phyloP scores from a whole-genome alignment of 106 monocot genomes.

The Dendrobium officinale region DNA sequence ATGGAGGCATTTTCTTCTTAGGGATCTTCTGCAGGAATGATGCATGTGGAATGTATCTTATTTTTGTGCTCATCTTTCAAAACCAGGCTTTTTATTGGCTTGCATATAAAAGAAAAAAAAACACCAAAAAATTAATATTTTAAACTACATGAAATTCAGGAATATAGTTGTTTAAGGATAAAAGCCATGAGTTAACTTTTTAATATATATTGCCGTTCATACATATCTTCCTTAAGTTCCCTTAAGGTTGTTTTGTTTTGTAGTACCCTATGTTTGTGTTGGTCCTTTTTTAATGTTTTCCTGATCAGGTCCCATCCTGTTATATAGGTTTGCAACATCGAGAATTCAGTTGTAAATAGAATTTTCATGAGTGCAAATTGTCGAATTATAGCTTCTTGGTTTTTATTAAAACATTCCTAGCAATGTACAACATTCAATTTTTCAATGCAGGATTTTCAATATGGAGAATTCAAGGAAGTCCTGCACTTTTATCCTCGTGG shows the following conservation, averaged over 20 bases:
- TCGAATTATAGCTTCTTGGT: not conserved
- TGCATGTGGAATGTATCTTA: not conserved
- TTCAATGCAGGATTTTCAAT: constrained; percentile 21
- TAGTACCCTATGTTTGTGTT: not conserved
- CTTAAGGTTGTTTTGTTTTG: not conserved
- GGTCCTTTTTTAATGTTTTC: not conserved
- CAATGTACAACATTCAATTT: not conserved
- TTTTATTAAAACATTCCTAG: not conserved
- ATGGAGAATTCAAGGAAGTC: constrained; percentile 17
- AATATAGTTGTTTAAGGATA: not conserved
- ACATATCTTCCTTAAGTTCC: not conserved
- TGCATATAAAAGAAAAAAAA: not conserved
- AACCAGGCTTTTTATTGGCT: not conserved
- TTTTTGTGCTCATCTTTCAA: not conserved
- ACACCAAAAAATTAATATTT: not conserved
- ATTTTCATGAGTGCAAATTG: not conserved
- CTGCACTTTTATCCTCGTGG: constrained; percentile 21
- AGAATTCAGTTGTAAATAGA: not conserved
- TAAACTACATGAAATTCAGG: not conserved
- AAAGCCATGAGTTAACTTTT: not conserved
- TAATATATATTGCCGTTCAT: not conserved
- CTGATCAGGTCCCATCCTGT: not conserved
- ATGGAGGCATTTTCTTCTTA: too few relatives aligned
- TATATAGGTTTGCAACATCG: not conserved
- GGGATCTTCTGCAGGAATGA: too few relatives aligned